phyloP scores from a whole-genome alignment of 2,329 filamentous ascomycete genomes.

The Claviceps pazoutovae region DNA sequence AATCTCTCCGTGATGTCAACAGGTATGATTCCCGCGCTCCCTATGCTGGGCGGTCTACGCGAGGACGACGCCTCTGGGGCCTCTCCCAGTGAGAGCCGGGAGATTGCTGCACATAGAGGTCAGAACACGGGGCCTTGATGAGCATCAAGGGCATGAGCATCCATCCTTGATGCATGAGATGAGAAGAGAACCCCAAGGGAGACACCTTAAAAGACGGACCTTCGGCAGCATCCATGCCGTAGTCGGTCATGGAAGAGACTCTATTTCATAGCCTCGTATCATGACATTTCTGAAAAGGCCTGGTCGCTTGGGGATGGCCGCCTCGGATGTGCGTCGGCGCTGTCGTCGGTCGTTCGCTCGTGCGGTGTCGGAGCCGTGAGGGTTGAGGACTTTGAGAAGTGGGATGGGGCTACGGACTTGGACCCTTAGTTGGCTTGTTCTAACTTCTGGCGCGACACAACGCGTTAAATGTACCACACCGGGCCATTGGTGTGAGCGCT shows the following conservation, averaged over 20 bases:
- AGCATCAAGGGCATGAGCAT: not conserved
- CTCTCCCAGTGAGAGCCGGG: slow-evolving; percentile 26
- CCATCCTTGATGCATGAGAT: too few relatives aligned
- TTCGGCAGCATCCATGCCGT: slow-evolving; percentile 20
- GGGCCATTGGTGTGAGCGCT: not conserved
- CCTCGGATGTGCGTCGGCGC: not conserved
- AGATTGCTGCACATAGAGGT: slow-evolving; percentile 22
- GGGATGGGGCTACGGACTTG: slow-evolving; percentile 3
- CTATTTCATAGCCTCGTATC: not conserved
- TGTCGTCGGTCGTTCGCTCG: not conserved
- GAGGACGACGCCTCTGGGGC: slow-evolving; percentile 17
- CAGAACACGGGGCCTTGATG: slow-evolving; percentile 10
- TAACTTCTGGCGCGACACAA: not conserved
- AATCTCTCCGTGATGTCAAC: slow-evolving; percentile 47
- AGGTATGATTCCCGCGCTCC: slow-evolving; percentile 36
- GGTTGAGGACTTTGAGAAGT: not conserved
- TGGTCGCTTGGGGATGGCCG: not conserved
- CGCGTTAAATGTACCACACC: not conserved
- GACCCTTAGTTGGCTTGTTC: not conserved
- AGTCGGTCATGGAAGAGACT: slow-evolving; percentile 19
- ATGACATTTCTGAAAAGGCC: slow-evolving; percentile 3
- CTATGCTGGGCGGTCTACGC: slow-evolving; percentile 24
- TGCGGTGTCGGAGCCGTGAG: not conserved
- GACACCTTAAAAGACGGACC: slow-evolving; percentile 13
- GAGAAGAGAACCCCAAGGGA: too few relatives aligned